phyloP scores from a whole-genome alignment of 805 yeast species.

The Wickerhamiella occidentalis region DNA sequence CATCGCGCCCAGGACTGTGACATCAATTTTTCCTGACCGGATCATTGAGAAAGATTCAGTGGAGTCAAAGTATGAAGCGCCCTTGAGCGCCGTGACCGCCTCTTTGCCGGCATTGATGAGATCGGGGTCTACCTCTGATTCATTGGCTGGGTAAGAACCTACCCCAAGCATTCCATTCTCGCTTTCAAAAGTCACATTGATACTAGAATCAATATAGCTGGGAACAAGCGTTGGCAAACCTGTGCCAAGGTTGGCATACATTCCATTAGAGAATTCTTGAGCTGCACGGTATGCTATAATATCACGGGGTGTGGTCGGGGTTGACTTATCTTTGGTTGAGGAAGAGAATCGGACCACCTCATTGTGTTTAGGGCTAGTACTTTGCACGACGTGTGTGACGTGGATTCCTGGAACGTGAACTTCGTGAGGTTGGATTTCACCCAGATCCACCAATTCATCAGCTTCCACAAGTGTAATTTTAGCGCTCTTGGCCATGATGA shows the following conservation, averaged over 20 bases:
- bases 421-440: constrained; percentile 34
- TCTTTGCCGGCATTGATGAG: constrained; percentile 42
- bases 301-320: constrained; percentile 21
- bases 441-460: constrained; percentile 38
- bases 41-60: constrained; percentile 43
- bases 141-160: constrained; percentile 36
- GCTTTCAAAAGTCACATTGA: constrained; percentile 35
- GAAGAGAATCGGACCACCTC: not conserved
- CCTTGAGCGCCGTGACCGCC: constrained; percentile 35
- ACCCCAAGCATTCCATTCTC: constrained; percentile 41
- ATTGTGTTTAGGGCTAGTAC: constrained; percentile 32
- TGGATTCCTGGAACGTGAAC: constrained; percentile 39
- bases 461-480: constrained; percentile 39
- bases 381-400: constrained; percentile 32
- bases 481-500: constrained; percentile 36
- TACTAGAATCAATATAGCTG: constrained; percentile 29
- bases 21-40: constrained; percentile 35
- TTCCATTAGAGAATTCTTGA: constrained; percentile 35
- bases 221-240: constrained; percentile 44
- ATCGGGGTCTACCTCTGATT: constrained; percentile 37
- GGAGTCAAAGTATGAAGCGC: constrained; percentile 39
- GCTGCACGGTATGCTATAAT: constrained; percentile 36
- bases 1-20: constrained; percentile 39
- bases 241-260: constrained; percentile 37
- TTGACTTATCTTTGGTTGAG: not conserved